These are phyloP conservation scores for Megacollybia marginata DNA, from an alignment of 768 basidiomycete genomes.

Conservation along the genomic window DNA sequence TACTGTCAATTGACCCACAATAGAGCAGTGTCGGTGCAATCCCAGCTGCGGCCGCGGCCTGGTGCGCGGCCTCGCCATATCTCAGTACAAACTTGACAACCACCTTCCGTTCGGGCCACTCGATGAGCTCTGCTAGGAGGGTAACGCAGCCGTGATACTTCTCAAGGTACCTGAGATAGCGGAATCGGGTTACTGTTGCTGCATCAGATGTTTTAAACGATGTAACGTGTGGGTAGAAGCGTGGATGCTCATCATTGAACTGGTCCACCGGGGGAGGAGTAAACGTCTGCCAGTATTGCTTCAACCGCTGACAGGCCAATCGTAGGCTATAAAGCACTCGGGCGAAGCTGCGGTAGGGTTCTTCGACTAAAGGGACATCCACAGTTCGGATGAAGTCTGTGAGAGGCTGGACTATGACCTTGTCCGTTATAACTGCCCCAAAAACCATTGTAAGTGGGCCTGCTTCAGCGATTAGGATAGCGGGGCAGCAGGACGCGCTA, in stretches of 20 bases:
- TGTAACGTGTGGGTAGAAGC: conserved; percentile 16
- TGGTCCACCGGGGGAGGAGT: not conserved
- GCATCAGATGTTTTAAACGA: conserved; percentile 1
- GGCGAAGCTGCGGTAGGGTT: conserved; percentile 12
- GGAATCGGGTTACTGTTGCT: conserved; percentile 10
- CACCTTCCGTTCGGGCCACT: conserved; percentile 3
- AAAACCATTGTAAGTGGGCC: conserved; percentile 25
- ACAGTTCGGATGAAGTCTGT: conserved; percentile 26
- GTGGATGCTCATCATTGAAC: conserved; percentile 7
- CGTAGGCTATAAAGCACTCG: conserved; percentile 17
- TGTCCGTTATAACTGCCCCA: conserved; percentile 21
- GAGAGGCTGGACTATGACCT: conserved; percentile 23
- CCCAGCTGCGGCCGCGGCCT: no score
- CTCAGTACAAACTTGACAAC: conserved; percentile 27
- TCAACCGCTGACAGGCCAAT: conserved; percentile 6
- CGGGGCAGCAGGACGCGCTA: conserved; percentile 18
- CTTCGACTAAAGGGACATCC: conserved; percentile 10
- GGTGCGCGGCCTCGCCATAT: conserved; percentile 19
- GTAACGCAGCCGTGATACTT: conserved; percentile 9
- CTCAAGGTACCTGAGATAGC: conserved; percentile 15
- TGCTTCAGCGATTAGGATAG: conserved; percentile 22
- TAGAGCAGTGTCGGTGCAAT: conserved; percentile 10
- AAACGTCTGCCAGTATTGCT: conserved; percentile 14
- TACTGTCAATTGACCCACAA: not conserved
- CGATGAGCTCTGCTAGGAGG: conserved; percentile 11